Evolutionary conservation across 2,329 filamentous ascomycete species (phyloP).

Genomic region (Parascedosporium putredinis): DNA sequence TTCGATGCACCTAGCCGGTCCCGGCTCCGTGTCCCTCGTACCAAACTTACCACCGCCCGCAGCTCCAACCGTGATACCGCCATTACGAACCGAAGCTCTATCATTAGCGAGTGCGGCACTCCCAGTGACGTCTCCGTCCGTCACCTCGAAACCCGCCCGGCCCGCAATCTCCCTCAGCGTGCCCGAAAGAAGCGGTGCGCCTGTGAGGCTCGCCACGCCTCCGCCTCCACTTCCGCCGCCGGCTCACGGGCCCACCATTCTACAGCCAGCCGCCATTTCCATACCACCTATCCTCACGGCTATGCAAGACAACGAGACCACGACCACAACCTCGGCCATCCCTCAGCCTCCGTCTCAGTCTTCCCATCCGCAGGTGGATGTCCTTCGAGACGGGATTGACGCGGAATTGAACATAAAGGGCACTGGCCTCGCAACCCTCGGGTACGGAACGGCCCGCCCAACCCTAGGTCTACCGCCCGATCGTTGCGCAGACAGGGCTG

Average conservation of each 20-base stretch:
- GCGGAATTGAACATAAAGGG: background rate
- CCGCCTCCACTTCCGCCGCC: constrained; percentile 26
- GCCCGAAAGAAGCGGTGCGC: constrained; percentile 44
- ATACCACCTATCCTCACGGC: background rate
- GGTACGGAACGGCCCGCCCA: constrained; percentile 1
- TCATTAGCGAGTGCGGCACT: too few relatives aligned
- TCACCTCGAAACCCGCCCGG: constrained; percentile 15
- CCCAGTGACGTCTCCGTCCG: background rate
- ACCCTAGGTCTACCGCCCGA: background rate
- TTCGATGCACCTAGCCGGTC: too few relatives aligned
- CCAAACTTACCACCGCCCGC: background rate
- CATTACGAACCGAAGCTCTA: too few relatives aligned
- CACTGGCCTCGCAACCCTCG: background rate
- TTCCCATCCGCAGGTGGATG: too few relatives aligned
- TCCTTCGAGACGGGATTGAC: too few relatives aligned
- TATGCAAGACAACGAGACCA: too few relatives aligned
- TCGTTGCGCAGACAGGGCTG: too few relatives aligned
- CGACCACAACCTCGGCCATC: background rate
- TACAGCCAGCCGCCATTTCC: background rate
- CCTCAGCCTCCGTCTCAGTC: too few relatives aligned
- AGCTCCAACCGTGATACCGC: too few relatives aligned
- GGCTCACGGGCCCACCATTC: too few relatives aligned
- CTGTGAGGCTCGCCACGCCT: constrained; percentile 52
- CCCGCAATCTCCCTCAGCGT: constrained; percentile 31
- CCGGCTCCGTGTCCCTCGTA: background rate